Evolutionary conservation across 768 basidiomycete species (phyloP), one percentile per base, ranked within the genome.

Genomic region (Termitomyces sp.): DNA sequence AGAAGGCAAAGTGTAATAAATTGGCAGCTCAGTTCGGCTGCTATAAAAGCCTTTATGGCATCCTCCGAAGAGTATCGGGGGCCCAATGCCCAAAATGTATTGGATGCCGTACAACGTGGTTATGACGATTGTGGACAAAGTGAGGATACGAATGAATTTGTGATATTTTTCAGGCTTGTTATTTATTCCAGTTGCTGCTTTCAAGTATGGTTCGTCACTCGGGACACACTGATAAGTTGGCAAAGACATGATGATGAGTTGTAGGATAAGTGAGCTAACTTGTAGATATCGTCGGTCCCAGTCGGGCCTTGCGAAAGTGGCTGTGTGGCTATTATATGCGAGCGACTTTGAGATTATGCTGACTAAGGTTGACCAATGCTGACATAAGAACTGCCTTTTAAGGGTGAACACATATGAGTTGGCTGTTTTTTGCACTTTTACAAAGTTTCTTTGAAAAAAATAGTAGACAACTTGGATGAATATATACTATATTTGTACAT

Each of bases 1-100:
- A 38, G 86, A 88, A 4, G 86, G 84, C 14, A 91, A 75, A 1
- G 77, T 80, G 67, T 79, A 88, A 69, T 86, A 77, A 6, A 75
- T 79, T 0, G 85, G 78, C 31, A 81, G 71, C 46, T 47, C 49
- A 37, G 29, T 17, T 34, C 48, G 43, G 25, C 54, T 40, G 12
- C 49, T 48, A 45, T 63, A 54, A 42, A 66, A 36, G 36, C 57
- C 60, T 52, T 64, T 60, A 4, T 38, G 40, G 29, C 64, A 65
- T 20, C 50, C 43, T 17, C 49, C n/a, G 38, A 59, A 59, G 36
- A 37, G 15, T 10, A 40, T 34, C 20, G 53, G 38, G 37, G 36
- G 25, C 55, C 43, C 32, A 32, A 25, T 34, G 40, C 58, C 60
- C 4, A 55, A 62, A n/a, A 57, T 15, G 11, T 49, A 58, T 43